Evolutionary conservation across 768 basidiomycete genomes (phyloP).

Genomic region (Termitomyces sp.): DNA sequence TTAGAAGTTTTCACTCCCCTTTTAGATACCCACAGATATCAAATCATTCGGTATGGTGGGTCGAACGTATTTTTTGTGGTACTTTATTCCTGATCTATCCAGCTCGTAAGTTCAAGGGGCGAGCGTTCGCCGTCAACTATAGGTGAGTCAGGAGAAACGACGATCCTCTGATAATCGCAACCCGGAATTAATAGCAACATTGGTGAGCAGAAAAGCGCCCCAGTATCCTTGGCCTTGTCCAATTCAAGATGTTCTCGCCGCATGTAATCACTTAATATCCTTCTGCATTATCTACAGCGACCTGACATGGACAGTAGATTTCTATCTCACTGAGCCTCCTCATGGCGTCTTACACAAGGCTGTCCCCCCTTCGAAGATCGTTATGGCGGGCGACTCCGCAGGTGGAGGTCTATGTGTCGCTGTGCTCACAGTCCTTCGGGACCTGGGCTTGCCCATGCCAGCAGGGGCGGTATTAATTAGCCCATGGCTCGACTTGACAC

Average conservation of each 20-base stretch:
- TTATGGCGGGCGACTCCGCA: neutral
- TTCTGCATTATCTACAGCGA: slow-evolving; percentile 17
- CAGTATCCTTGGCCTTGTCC: slow-evolving; percentile 84
- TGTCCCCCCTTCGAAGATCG: neutral
- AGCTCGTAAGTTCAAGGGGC: neutral
- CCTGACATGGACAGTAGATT: neutral
- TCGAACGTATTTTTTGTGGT: neutral
- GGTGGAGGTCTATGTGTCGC: neutral
- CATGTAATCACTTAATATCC: slow-evolving; percentile 39
- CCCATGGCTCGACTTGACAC: slow-evolving; percentile 85
- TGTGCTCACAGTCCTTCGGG: slow-evolving; percentile 49
- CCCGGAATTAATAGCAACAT: neutral
- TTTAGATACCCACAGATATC: neutral
- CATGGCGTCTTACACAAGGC: neutral
- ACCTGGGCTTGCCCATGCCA: slow-evolving; percentile 63
- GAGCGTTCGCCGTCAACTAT: neutral
- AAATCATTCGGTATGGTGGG: neutral
- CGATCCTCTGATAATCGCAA: too few species aligned
- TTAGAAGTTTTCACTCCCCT: neutral
- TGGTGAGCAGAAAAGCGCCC: slow-evolving; percentile 55
- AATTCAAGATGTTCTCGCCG: slow-evolving; percentile 70
- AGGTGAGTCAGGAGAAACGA: neutral
- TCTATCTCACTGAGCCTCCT: neutral
- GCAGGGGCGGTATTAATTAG: slow-evolving; percentile 76
- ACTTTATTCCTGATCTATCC: neutral